Evolutionary conservation across 169 alveolate genomes (phyloP).

Genomic region (Eimeria maxima): DNA sequence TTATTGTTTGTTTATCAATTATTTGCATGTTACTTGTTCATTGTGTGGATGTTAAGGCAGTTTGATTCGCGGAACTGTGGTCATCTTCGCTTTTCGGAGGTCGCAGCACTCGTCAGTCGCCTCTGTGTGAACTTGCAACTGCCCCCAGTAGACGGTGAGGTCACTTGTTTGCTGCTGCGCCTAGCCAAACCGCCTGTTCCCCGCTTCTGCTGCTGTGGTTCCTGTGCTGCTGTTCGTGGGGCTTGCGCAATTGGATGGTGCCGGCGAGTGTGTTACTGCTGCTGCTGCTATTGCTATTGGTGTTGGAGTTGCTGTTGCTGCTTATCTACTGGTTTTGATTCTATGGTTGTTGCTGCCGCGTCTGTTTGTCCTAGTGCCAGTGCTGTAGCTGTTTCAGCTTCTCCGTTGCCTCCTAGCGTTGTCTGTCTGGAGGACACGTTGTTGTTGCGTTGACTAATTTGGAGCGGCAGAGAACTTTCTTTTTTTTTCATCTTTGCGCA

Average conservation of each 20-base stretch:
- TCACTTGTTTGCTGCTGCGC: no score
- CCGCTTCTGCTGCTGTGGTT: no score
- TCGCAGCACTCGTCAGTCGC: slow-evolving; percentile 79
- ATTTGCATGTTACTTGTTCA: background rate
- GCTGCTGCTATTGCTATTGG: no score
- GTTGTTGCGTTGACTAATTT: background rate
- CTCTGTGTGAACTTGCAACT: slow-evolving; percentile 85
- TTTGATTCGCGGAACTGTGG: slow-evolving; percentile 82
- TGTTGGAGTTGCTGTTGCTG: no score
- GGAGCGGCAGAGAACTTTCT: background rate
- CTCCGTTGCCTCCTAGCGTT: background rate
- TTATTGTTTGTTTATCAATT: background rate
- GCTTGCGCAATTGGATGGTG: no score
- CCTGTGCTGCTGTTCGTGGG: no score
- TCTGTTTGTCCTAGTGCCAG: background rate
- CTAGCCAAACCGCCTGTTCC: no score
- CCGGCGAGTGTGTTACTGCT: no score
- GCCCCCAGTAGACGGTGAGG: slow-evolving; percentile 86
- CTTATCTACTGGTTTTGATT: no score
- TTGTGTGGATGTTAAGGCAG: slow-evolving; percentile 23
- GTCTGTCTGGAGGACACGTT: background rate
- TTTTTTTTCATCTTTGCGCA: background rate
- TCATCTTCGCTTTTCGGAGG: slow-evolving; percentile 67
- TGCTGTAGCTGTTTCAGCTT: background rate
- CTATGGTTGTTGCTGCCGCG: no score